Evolutionary conservation across 179 eudicot genomes (phyloP).

Genomic region (Beta corolliflora): DNA sequence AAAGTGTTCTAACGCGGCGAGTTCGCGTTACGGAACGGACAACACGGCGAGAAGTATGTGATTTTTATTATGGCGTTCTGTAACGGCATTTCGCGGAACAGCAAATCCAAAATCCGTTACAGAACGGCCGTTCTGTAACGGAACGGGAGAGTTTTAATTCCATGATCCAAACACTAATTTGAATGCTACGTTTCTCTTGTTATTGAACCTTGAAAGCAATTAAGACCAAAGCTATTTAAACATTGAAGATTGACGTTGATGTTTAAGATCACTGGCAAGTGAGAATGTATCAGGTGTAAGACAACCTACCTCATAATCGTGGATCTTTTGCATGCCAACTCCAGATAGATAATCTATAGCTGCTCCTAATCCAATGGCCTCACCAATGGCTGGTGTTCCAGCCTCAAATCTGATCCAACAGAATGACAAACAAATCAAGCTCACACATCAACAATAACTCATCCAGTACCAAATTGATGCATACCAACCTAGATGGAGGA

Average conservation of each 20-base stretch:
- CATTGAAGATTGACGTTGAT: background rate
- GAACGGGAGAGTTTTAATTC: no score
- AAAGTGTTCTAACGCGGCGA: no score
- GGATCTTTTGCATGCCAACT: conserved; percentile 95
- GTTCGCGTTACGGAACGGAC: no score
- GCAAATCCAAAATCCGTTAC: no score
- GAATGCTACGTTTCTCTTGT: no score
- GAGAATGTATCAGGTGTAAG: background rate
- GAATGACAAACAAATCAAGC: background rate
- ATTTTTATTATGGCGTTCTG: no score
- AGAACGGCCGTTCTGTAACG: no score
- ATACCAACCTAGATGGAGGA: conserved; percentile 84
- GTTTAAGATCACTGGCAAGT: background rate
- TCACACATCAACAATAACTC: background rate
- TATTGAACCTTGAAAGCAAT: no score
- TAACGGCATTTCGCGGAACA: no score
- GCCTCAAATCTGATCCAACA: conserved; percentile 79
- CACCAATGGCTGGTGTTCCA: conserved; percentile 97
- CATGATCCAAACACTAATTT: no score
- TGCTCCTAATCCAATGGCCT: conserved; percentile 93
- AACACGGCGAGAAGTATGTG: no score
- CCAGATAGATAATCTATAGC: conserved; percentile 88
- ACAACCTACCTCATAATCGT: conserved; percentile 79
- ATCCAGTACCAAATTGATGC: background rate
- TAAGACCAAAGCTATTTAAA: background rate